These are phyloP conservation scores for Areca catechu DNA, from an alignment of 176 grass and related monocot species.

Conservation along the genomic window DNA sequence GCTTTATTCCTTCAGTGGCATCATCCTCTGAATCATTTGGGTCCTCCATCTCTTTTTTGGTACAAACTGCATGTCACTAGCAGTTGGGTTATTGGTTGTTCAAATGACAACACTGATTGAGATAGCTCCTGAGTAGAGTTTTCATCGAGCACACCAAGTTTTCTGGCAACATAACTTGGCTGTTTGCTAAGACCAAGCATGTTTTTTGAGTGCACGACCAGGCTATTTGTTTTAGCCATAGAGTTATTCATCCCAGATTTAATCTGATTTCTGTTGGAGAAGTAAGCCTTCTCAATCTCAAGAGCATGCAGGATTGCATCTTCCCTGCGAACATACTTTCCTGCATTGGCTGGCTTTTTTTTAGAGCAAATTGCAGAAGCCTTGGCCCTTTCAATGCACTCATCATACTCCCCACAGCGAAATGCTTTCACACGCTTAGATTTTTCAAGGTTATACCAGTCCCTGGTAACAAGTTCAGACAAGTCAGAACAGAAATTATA, in stretches of 20 bases:
- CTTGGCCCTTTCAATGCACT: conserved; percentile 84
- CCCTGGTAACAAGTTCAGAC: conserved; percentile 41
- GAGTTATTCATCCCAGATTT: conserved; percentile 6
- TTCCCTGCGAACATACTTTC: conserved; percentile 96
- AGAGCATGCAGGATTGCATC: conserved; percentile 97
- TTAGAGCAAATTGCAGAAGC: conserved; percentile 31
- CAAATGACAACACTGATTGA: conserved; percentile 38
- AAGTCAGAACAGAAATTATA: conserved; percentile 14
- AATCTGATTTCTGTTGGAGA: conserved; percentile 37
- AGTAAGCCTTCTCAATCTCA: conserved; percentile 64
- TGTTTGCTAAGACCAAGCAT: conserved; percentile 50
- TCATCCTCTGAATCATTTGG: conserved; percentile 54
- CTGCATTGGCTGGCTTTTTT: conserved; percentile 47
- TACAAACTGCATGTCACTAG: background rate
- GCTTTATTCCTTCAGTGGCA: conserved; percentile 48
- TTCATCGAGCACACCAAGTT: conserved; percentile 32
- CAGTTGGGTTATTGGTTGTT: conserved; percentile 31
- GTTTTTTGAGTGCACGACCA: conserved; percentile 47
- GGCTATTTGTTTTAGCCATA: conserved; percentile 14
- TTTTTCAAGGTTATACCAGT: conserved; percentile 97
- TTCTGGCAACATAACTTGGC: conserved; percentile 17
- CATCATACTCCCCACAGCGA: conserved; percentile 86
- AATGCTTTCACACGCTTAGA: conserved; percentile 88
- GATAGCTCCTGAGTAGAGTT: conserved; percentile 37
- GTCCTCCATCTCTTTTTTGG: conserved; percentile 60